A percentile compares a stretch with the other conserved stretches of the same genome.
Evolutionary conservation across 257 asterid species (phyloP).

Genomic region (Ophiorrhiza pumila): DNA sequence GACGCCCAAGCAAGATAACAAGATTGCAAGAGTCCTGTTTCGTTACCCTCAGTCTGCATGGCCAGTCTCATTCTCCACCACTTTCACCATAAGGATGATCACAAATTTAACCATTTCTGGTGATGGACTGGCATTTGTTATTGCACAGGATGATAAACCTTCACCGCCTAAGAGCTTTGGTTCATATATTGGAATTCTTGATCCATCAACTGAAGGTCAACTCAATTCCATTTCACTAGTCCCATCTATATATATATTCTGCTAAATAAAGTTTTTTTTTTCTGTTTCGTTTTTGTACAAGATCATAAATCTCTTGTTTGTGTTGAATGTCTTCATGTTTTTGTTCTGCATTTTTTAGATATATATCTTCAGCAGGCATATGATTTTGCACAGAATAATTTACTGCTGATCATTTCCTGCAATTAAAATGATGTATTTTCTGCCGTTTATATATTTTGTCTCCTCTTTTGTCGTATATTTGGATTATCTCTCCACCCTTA

Average conservation of each 20-base stretch:
- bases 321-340: background rate
- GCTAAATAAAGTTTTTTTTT: background rate
- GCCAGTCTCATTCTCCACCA: slow-evolving; percentile 60
- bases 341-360: background rate
- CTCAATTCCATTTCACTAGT: too few relatives aligned
- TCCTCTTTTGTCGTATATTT: background rate
- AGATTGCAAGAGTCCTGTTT: slow-evolving; percentile 47
- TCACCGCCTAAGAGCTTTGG: slow-evolving; percentile 62
- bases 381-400: background rate
- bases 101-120: slow-evolving; percentile 46
- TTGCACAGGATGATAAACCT: slow-evolving; percentile 49
- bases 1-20: slow-evolving; percentile 10
- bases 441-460: background rate
- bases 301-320: background rate
- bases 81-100: slow-evolving; percentile 40
- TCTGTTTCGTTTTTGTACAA: background rate
- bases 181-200: slow-evolving; percentile 62
- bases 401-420: background rate
- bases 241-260: background rate
- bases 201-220: slow-evolving; percentile 60
- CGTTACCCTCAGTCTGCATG: slow-evolving; percentile 44
- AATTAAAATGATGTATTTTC: background rate
- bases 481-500: background rate
- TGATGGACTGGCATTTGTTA: slow-evolving; percentile 62
- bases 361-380: background rate